Conservation (phyloP, 768 basidiomycete species). For the Kwoniella botswanensis region DNA sequence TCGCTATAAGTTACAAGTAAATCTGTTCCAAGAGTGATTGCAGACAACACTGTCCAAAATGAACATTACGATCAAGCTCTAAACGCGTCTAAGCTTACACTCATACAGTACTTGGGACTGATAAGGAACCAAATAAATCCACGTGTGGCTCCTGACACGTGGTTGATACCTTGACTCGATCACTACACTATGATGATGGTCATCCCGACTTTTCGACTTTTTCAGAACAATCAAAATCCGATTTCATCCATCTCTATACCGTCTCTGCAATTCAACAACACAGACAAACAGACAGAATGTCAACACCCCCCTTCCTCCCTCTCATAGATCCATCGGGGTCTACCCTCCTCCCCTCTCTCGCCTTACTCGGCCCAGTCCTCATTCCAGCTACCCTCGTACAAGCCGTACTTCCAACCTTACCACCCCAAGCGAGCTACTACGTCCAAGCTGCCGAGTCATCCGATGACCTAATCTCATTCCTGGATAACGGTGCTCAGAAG, state of each 20-base stretch:
- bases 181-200: neutral
- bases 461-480: conserved; percentile 60
- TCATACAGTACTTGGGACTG: neutral
- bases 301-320: conserved; percentile 57
- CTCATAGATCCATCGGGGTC: conserved; percentile 57
- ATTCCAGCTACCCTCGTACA: conserved; percentile 58
- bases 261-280: neutral
- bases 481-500: conserved; percentile 81
- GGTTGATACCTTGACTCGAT: conserved; percentile 2
- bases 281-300: conserved; percentile 34
- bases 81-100: neutral
- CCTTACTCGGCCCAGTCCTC: conserved; percentile 79
- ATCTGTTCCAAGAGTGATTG: too few species aligned
- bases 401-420: conserved; percentile 55
- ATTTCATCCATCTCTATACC: neutral
- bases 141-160: conserved; percentile 9
- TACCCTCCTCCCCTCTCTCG: conserved; percentile 66
- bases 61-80: neutral
- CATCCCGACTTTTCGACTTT: conserved; percentile 11
- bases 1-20: neutral
- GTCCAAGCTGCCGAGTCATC: conserved; percentile 33
- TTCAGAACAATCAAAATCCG: neutral
- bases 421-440: conserved; percentile 55
- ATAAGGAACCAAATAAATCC: neutral
- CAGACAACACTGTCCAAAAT: neutral